phyloP scores from a whole-genome alignment of 2,329 filamentous ascomycete genomes.

The Cryphonectria radicalis region DNA sequence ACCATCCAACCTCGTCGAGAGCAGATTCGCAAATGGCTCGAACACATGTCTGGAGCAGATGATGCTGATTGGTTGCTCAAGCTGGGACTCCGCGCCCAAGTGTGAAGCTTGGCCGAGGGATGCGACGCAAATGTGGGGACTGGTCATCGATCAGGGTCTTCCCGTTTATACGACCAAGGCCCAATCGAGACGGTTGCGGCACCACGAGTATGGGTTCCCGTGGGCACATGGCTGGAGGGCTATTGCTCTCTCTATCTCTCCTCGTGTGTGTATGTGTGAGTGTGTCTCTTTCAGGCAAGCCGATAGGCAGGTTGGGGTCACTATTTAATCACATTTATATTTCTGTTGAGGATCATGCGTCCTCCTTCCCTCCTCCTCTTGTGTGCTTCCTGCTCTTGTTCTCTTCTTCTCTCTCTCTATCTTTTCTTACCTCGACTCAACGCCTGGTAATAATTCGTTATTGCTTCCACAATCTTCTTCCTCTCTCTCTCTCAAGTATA shows the following conservation, averaged over 20 bases:
- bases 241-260: too few species aligned
- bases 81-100: background rate
- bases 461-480: constrained; percentile 31
- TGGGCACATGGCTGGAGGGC: background rate
- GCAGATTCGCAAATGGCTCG: constrained; percentile 21
- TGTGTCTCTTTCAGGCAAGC: background rate
- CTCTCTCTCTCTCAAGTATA: constrained; percentile 1
- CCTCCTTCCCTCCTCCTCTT: background rate
- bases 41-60: constrained; percentile 24
- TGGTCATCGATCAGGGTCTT: constrained; percentile 19
- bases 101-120: constrained; percentile 9
- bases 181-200: background rate
- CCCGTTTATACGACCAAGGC: background rate
- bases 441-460: constrained; percentile 1
- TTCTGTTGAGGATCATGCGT: constrained; percentile 1
- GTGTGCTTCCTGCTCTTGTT: background rate
- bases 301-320: background rate
- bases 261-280: too few species aligned
- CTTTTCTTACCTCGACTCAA: constrained; percentile 2
- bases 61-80: constrained; percentile 29
- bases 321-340: constrained; percentile 6
- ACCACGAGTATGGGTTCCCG: background rate
- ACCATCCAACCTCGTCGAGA: background rate
- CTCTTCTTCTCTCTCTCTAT: background rate
- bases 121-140: constrained; percentile 15